A percentile compares a stretch with the other conserved stretches of the same genome.
Evolutionary conservation across 305 asterid species (phyloP).

Genomic region (Fraxinus xanthoxyloides): DNA sequence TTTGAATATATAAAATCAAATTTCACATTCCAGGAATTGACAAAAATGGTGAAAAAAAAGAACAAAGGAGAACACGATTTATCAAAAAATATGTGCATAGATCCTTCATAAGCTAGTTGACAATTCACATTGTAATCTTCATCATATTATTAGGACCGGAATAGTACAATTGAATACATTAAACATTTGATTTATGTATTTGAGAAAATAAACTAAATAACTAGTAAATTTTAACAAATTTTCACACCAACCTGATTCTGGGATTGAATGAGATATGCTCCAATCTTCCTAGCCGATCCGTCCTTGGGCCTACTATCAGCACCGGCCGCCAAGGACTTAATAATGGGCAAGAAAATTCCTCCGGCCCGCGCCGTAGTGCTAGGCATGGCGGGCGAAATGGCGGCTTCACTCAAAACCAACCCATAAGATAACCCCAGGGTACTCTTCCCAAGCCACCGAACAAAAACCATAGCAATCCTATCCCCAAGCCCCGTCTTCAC

Average conservation of each 20-base stretch:
- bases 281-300: conserved; percentile 60
- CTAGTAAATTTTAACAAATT: neutral
- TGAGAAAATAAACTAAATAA: neutral
- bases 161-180: neutral
- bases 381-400: conserved; percentile 85
- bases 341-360: conserved; percentile 85
- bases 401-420: conserved; percentile 61
- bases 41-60: too few relatives aligned
- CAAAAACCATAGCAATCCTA: conserved; percentile 72
- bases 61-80: neutral
- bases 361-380: conserved; percentile 90
- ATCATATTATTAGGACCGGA: neutral
- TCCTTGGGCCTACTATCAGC: conserved; percentile 66
- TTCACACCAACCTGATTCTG: conserved; percentile 63
- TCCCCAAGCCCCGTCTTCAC: conserved; percentile 91
- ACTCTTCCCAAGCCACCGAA: conserved; percentile 66
- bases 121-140: neutral
- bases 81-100: neutral
- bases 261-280: conserved; percentile 71
- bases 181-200: neutral
- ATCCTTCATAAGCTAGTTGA: neutral
- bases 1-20: too few relatives aligned
- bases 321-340: conserved; percentile 60
- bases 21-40: too few relatives aligned
- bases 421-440: conserved; percentile 81